A percentile compares a stretch with the other conserved stretches of the same genome.
phyloP scores from a whole-genome alignment of 2,329 filamentous ascomycete genomes.

The Colletotrichum sp. region DNA sequence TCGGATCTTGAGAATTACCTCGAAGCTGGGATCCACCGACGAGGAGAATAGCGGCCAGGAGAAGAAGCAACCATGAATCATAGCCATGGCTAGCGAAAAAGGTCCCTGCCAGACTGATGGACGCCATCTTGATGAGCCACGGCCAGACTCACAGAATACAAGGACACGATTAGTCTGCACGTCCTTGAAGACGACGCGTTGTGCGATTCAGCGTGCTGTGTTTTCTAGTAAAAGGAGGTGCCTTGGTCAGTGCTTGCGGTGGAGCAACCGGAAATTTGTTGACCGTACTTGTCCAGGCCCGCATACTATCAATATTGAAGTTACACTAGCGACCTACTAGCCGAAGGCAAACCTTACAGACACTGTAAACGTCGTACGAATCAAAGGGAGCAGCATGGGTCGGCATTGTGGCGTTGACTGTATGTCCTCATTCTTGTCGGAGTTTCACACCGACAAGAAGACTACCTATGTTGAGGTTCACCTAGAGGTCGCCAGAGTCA shows the following conservation, averaged over 20 bases:
- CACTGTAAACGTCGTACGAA: background rate
- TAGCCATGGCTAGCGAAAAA: background rate
- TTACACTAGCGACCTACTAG: background rate
- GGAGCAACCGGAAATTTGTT: background rate
- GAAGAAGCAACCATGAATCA: background rate
- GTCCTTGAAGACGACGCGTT: background rate
- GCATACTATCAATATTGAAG: background rate
- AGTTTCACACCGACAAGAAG: background rate
- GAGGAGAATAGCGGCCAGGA: background rate
- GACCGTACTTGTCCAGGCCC: background rate
- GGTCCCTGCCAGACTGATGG: background rate
- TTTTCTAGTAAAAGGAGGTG: background rate
- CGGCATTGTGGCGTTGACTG: background rate
- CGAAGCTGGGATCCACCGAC: background rate
- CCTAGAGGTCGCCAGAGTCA: background rate
- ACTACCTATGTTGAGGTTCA: background rate
- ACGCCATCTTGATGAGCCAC: background rate
- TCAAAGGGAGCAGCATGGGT: background rate
- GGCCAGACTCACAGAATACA: background rate
- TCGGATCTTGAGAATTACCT: conserved; percentile 25
- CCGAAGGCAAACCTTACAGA: background rate
- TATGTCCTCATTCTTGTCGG: background rate
- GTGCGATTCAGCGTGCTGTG: background rate
- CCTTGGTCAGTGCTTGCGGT: background rate
- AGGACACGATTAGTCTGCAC: background rate